phyloP scores from a whole-genome alignment of 345 rosid species.

The Trapa incisa region DNA sequence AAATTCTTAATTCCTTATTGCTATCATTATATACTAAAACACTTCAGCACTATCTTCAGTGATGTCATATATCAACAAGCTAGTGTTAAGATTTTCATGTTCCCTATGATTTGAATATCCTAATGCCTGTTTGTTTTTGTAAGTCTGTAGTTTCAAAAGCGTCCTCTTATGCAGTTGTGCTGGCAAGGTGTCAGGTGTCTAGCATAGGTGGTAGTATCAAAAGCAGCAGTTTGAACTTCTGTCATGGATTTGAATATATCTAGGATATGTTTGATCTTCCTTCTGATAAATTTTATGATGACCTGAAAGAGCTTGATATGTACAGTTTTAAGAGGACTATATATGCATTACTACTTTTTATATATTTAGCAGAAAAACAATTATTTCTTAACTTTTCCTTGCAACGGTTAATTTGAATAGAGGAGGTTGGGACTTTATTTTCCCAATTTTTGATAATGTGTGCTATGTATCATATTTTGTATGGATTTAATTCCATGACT shows the following conservation, averaged over 20 bases:
- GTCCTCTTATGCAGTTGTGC: conserved; percentile 27
- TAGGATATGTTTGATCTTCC: not conserved
- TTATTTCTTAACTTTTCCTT: not conserved
- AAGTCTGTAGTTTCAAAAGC: conserved; percentile 22
- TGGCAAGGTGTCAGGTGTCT: conserved; percentile 8
- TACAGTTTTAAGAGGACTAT: not conserved
- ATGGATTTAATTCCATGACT: not conserved
- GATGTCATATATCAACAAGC: not conserved
- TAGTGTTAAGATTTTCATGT: not conserved
- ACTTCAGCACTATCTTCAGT: not conserved
- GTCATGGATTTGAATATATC: not conserved
- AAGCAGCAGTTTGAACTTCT: not conserved
- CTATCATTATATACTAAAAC: not conserved
- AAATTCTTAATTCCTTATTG: not conserved
- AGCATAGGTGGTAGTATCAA: not conserved
- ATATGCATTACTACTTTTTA: not conserved
- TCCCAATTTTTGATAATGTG: not conserved
- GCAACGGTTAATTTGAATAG: not conserved
- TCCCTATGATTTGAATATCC: conserved; percentile 14
- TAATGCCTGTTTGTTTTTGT: conserved; percentile 21
- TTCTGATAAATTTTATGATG: not conserved
- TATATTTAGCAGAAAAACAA: not conserved
- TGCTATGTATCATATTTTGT: not conserved
- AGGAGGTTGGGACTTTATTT: not conserved
- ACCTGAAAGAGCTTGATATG: not conserved